Evolutionary conservation across 371 early-diverging fungal species (phyloP), one percentile per base, ranked within the genome.

Genomic region (Saksenaea oblongispora): DNA sequence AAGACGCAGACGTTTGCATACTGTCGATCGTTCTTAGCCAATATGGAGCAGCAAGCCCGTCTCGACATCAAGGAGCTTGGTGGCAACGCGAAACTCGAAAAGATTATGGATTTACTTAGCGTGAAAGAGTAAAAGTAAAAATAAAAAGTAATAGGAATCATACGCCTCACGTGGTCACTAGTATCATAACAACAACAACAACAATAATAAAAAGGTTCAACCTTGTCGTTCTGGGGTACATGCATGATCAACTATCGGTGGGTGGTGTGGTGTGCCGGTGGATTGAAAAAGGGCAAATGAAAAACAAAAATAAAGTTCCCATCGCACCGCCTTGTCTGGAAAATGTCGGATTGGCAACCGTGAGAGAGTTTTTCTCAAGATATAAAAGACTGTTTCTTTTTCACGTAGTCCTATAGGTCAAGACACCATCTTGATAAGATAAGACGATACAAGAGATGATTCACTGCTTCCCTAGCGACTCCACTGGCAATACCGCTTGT

Each of bases 1-100:
- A 76, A 85, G 55, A 87, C 93, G 1, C 67, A 79, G 18, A 88
- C 94, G 7, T 95, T 98, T 65, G 91, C 84, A 13, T 95, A 95
- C 64, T 91, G 93, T 22, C 70, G 80, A 9, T 56, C 73, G 7
- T 85, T 81, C 56, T 71, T 97, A 59, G 34, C 31, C 3, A 36
- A 73, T 9, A 76, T 93, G 36, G 95, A 95, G 66, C 41, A 54
- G 1, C 79, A 84, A 5, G 88, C 87, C 3, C 68, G 83, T 5
- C 65, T 71, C 0, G 88, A 88, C 67, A 88, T 97, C 53, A 56
- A 56, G 11, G 69, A 73, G 15, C 78, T 91, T 35, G 96, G 96
- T 2, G 95, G 95, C 4, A 97, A 95, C 59, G 54, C 58, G 0
- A 71, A 74, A 14, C 69, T 94, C 59, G 89, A 87, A 58, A 79